Base-by-base conservation (phyloP, 2,329 filamentous ascomycete species). In the Pseudogymnoascus sp. region DNA sequence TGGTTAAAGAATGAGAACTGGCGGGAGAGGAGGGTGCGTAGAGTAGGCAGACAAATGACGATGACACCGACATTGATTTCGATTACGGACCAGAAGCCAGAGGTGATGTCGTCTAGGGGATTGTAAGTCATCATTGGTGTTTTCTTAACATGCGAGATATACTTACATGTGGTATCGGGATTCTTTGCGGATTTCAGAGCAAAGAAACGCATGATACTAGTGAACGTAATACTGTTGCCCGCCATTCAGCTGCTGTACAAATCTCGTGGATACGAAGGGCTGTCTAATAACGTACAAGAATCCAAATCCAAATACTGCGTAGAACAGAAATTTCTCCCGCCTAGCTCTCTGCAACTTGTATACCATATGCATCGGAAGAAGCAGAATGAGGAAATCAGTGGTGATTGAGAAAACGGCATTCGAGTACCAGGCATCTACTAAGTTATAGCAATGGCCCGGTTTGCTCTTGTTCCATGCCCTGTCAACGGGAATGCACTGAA, bases 301-400 rank as follows among this genome's bases (percentile, higher is more conserved):
- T 41, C 38, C 38, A 41, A 41, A 41, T 41, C 38, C 38, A 41
- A 41, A 41, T 19, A 41, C 38, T 41, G 16, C 16, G 16, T 41
- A 41, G 7, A 41, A 5, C 38, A 41, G 38, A 4, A 41, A 41
- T 41, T 41, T 41, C 16, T 41, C 64, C 28, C 62, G 36, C 41
- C 19, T 60, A 22, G 61, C 58, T 33, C 64, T 62, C 49, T 65
- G 64, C 39, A 65, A 36, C 36, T 64, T 65, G 30, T 65, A 64
- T 6, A 65, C 62, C 64, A 65, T 64, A 41, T 64, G 61, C 59
- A 66, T 63, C 0, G 64, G 64, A 58, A 66, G 30, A 36, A 64
- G 55, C 28, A 66, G 30, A 23, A 65, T 66, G 25, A 63, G 11
- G 7, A 66, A 33, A 59, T 66, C 64, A 6, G 64, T 66, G 38